Evolutionary conservation across 2,329 filamentous ascomycete species (phyloP), one percentile per base, ranked within the genome.

Genomic region (Curvularia sp.): DNA sequence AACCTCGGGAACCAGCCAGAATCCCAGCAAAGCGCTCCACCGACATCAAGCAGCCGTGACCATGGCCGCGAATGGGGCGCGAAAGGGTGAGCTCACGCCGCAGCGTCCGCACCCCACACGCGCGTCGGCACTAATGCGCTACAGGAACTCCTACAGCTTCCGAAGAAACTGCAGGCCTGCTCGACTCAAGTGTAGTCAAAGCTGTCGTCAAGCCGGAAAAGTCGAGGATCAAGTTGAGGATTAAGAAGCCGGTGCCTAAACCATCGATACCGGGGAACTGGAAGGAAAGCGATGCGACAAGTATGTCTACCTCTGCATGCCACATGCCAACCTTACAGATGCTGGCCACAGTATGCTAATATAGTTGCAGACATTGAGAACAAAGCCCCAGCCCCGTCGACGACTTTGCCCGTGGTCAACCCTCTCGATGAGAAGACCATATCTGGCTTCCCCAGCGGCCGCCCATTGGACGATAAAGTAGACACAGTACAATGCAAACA

Each of bases 401-500:
- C 60, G 36, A 66, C 67, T 23, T 78, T 77, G 10, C 77, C 78
- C 1, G 67, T 79, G 43, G 74, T 83, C 30, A 83, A 81, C 68
- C 85, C 87, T 52, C 84, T 97, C 50, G 91, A 96, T 69, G 88
- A 93, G 59, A 86, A 83, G 60, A 87, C 91, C 13, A 86, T 90
- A 67, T 87, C 92, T 59, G 90, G 90, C 4, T 97, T 97, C 76
- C 83, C 87, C 3, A 93, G 89, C 46, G 92, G 92, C 61, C 87
- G 89, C 57, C 92, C 93, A 0, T 84, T 96, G 66, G 89, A 93
- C 68, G 93, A 97, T 71, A 83, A 83, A 55, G 86, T 90, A 10
- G 92, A 96, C 63, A 84, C 92, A 9, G 88, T 95, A 49, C 78
- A 81, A 66, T 99, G 94, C 84, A 97, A 95, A 75, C 92, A 96